phyloP scores from a whole-genome alignment of 495 filamentous ascomycete genomes.

The Glarea lozoyensis region DNA sequence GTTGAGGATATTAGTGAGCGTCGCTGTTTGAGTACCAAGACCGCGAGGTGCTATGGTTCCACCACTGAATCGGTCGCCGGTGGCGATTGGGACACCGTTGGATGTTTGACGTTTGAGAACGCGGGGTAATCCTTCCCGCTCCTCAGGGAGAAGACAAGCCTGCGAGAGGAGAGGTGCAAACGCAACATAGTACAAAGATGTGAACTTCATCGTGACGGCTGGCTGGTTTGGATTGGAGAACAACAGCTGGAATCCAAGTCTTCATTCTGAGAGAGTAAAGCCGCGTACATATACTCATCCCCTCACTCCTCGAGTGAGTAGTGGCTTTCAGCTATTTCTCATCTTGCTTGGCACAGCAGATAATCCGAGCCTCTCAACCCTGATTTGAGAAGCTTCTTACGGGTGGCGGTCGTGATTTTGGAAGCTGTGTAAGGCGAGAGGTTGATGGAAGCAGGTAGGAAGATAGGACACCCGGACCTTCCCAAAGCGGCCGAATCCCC shows the following conservation, averaged over 20 bases:
- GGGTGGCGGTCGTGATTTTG: neutral
- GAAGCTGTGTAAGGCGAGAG: neutral
- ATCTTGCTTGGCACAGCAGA: neutral
- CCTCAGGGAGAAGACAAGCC: constrained; percentile 7
- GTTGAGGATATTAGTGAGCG: constrained; percentile 23
- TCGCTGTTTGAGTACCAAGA: constrained; percentile 19
- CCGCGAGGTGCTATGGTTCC: constrained; percentile 23
- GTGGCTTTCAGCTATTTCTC: neutral
- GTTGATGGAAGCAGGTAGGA: neutral
- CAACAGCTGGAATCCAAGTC: neutral
- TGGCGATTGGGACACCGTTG: constrained; percentile 21
- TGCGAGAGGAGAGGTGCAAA: neutral
- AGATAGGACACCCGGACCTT: no score
- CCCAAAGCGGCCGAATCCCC: no score
- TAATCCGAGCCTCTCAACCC: neutral
- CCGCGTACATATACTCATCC: neutral
- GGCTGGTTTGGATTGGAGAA: no score
- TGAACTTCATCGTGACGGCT: constrained; percentile 5
- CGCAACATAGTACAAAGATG: constrained; percentile 1
- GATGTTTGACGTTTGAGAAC: constrained; percentile 13
- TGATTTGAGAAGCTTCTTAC: neutral
- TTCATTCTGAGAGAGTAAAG: neutral
- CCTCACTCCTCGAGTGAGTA: neutral
- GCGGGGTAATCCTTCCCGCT: constrained; percentile 2
- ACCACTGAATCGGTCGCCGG: constrained; percentile 22